These are phyloP conservation scores for Coffea canephora DNA, from an alignment of 257 asterid genomes.

Conservation along the genomic window DNA sequence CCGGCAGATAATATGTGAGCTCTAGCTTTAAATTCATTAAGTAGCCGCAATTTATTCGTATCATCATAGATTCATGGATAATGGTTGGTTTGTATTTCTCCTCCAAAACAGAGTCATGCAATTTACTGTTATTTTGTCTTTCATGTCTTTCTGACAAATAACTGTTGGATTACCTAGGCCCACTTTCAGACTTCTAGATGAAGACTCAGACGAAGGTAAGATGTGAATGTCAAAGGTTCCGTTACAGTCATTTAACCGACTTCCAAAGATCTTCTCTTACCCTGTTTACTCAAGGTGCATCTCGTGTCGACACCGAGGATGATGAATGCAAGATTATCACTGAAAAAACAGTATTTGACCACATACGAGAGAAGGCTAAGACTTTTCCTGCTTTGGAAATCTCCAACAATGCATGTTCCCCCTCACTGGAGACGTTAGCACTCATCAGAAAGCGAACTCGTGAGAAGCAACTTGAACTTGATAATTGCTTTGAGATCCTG, in stretches of 20 bases:
- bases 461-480: constrained; percentile 54
- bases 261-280: constrained; percentile 23
- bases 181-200: constrained; percentile 78
- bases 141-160: not conserved
- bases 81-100: constrained; percentile 3
- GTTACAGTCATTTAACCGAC: constrained; percentile 19
- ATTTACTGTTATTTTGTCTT: not conserved
- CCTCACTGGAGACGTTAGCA: constrained; percentile 64
- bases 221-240: constrained; percentile 19
- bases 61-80: not conserved
- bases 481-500: constrained; percentile 35
- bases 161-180: constrained; percentile 57
- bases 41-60: not conserved
- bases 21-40: constrained; percentile 7
- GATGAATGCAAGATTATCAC: constrained; percentile 74
- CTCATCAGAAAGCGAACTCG: constrained; percentile 79
- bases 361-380: constrained; percentile 77
- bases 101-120: not conserved
- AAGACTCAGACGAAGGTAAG: constrained; percentile 67
- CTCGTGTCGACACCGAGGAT: constrained; percentile 46
- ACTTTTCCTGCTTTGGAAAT: constrained; percentile 51
- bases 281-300: constrained; percentile 32
- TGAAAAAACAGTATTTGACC: constrained; percentile 75
- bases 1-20: constrained; percentile 56
- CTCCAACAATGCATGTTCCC: constrained; percentile 39